Evolutionary conservation across 352 stramenopile species (phyloP), one percentile per base, ranked within the genome.

Genomic region (Aphanomyces astaci): DNA sequence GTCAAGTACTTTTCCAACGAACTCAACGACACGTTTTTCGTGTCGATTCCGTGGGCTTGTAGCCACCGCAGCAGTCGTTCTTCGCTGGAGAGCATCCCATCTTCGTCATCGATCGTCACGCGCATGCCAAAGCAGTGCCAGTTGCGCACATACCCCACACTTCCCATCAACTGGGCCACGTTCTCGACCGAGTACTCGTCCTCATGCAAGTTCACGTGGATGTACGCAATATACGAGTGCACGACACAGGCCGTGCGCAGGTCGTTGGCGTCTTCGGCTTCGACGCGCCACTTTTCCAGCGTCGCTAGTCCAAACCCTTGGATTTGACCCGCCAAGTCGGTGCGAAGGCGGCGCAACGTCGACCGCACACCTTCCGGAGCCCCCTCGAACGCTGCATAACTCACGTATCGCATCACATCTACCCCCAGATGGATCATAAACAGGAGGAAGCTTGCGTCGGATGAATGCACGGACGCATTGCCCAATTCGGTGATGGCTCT

Each of bases 81-180:
- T 74, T 95, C 82, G 5, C 81, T 85, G 10, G 77, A 80, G 22
- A 95, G 46, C 1, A 71, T 75, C n/a, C 72, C 70, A 40, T 77
- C 81, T 45, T 86, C 66, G 39, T 79, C 77, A 48, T 85, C 81
- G 0, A 74, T 69, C 4, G 84, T 90, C 3, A 95, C 71, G 31
- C 88, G 88, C 82, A 95, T 91, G 0, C 88, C 88, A 65, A 96
- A 96, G 67, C 88, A 93, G 71, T 96, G 88, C 88, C 88, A 96
- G 68, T 95, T 96, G 25, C 88, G 84, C 28, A 96, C 83, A 39
- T 92, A 95, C 7, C 84, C 85, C 46, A 96, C 79, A 15, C 86
- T 93, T 3, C 87, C 87, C 48, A 95, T 78, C 72, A 95, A 81
- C 24, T 77, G 72, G 0, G 81, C 80, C 13, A 95, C 75, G 22